Evolutionary conservation across 2,329 filamentous ascomycete genomes (phyloP).

Genomic region (Calonectria multiphialidica): DNA sequence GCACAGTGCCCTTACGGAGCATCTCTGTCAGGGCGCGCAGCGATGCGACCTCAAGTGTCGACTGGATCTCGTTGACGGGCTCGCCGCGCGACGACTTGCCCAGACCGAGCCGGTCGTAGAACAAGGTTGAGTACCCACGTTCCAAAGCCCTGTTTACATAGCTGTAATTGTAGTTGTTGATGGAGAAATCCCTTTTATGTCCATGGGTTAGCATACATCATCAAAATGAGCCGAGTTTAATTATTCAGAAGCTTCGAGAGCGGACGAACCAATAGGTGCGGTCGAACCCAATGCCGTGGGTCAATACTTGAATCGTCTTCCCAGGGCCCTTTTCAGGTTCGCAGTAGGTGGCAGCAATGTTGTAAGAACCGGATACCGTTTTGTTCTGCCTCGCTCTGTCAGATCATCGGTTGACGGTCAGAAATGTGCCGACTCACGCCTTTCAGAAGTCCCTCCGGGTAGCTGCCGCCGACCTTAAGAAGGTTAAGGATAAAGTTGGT

Average conservation of each 20-base stretch:
- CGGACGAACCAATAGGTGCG: conserved; percentile 1
- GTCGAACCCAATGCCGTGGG: conserved; percentile 6
- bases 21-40: neutral
- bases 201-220: neutral
- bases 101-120: neutral
- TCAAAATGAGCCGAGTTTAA: neutral
- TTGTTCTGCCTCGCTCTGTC: neutral
- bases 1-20: neutral
- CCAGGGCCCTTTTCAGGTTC: neutral
- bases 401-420: neutral
- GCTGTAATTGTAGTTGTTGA: conserved; percentile 5
- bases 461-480: neutral
- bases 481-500: neutral
- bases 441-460: neutral
- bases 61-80: conserved; percentile 6
- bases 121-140: neutral
- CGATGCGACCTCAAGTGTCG: neutral
- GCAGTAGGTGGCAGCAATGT: conserved; percentile 2
- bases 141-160: neutral
- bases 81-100: conserved; percentile 1
- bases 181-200: neutral
- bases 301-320: neutral
- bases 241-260: neutral
- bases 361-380: neutral
- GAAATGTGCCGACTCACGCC: neutral